Conservation (phyloP, 2,329 filamentous ascomycete species). For the Calonectria henricotiae region DNA sequence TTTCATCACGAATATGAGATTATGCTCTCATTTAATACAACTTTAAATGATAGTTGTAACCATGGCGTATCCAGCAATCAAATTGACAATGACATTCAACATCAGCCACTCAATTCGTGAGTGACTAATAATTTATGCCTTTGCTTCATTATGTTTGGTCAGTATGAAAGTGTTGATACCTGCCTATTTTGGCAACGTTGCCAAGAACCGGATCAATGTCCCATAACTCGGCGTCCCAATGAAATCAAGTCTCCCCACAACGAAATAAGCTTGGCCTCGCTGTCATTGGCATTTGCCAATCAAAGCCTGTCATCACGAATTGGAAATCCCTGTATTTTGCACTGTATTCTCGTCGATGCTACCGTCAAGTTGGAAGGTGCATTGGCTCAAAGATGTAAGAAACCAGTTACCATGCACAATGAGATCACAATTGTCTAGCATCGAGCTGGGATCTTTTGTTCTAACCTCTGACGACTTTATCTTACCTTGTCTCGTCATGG, state of each 20-base stretch:
- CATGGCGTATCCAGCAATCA: too few relatives aligned
- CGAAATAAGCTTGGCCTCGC: background rate
- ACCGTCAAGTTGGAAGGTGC: background rate
- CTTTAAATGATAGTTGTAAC: too few relatives aligned
- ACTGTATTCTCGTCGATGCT: background rate
- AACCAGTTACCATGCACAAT: background rate
- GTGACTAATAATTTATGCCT: too few relatives aligned
- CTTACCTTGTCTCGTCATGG: background rate
- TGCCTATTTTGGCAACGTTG: background rate
- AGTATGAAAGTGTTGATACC: background rate
- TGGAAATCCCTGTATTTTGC: background rate
- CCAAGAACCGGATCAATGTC: background rate
- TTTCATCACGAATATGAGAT: too few relatives aligned
- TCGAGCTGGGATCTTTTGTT: background rate
- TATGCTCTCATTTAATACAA: too few relatives aligned
- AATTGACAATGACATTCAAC: too few relatives aligned
- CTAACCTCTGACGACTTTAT: background rate
- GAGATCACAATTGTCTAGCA: background rate
- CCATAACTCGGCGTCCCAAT: background rate
- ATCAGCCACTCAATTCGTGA: too few relatives aligned
- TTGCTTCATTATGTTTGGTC: background rate
- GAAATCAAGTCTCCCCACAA: background rate
- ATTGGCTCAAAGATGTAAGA: background rate
- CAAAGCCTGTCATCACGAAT: background rate
- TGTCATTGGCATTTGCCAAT: background rate